Evolutionary conservation across 1,284 basidiomycete genomes (phyloP), one percentile per base, ranked within the genome.

Genomic region (Trichosporon sp.): DNA sequence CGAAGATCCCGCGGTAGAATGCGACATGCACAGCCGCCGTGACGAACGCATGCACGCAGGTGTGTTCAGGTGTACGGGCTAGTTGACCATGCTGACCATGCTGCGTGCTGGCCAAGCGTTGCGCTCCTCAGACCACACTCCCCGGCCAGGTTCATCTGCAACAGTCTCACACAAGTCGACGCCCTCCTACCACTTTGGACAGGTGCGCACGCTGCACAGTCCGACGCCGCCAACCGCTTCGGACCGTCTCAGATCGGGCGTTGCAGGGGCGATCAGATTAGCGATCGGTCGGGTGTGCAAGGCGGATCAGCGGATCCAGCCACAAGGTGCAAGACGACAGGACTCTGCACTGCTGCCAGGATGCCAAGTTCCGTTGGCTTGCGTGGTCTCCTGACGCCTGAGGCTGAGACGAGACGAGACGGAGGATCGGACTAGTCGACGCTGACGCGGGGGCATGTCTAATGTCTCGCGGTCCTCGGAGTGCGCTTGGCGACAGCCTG

Each of bases 1-100:
- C 49, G 49, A 54, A 16, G 49, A 54, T 54, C 49, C 49, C 49
- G 49, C 49, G 49, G 49, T 16, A 54, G 40, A 54, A 54, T 54
- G 25, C n/a, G 31, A 31, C 13, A n/a, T n/a, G 49, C 25, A 54
- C 14, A 10, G 14, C 49, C 16, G n/a, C n/a, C n/a, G n/a, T n/a
- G n/a, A n/a, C n/a, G n/a, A n/a, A n/a, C n/a, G 16, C 25, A 27
- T 52, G 25, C 9, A 29, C 49, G 49, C 49, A 52, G 46, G 7
- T 46, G 21, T 16, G 34, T 37, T 37, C 13, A 16, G 33, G 8
- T 34, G n/a, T n/a, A n/a, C n/a, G n/a, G n/a, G n/a, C n/a, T n/a
- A n/a, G n/a, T n/a, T n/a, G n/a, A n/a, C n/a, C n/a, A n/a, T n/a
- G n/a, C n/a, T n/a, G n/a, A n/a, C n/a, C n/a, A n/a, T n/a, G n/a